A percentile compares a stretch with the other conserved stretches of the same genome.
phyloP scores from a whole-genome alignment of 2,329 filamentous ascomycete genomes.

The Ophiocordyceps camponoti-saundersi region DNA sequence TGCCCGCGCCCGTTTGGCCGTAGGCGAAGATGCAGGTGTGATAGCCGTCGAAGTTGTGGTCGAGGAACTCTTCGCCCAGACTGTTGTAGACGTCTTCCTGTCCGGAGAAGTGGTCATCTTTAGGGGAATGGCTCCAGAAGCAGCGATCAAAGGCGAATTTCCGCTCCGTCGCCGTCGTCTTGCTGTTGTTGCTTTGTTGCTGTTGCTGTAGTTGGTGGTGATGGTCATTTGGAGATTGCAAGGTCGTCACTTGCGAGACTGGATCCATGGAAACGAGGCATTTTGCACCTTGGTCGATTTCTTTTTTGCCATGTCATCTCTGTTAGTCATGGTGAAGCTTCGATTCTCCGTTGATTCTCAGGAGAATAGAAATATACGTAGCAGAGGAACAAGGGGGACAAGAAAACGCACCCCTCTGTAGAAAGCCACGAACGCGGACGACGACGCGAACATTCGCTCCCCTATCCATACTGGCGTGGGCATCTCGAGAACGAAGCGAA shows the following conservation, averaged over 20 bases:
- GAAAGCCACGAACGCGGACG: constrained; percentile 63
- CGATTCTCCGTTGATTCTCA: too few species aligned
- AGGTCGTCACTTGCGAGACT: too few species aligned
- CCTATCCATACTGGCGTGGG: constrained; percentile 39
- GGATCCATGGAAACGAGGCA: constrained; percentile 91
- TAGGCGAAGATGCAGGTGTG: constrained; percentile 99
- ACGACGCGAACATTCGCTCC: constrained; percentile 72
- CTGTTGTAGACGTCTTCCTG: constrained; percentile 91
- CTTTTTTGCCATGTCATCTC: constrained; percentile 27
- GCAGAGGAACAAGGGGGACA: not conserved
- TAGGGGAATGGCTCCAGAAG: constrained; percentile 82
- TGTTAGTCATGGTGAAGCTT: not conserved
- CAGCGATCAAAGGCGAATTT: constrained; percentile 93
- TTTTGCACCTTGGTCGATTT: constrained; percentile 61
- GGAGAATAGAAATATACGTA: too few species aligned
- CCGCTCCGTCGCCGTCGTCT: constrained; percentile 82
- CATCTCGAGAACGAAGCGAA: constrained; percentile 57
- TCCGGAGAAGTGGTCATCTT: constrained; percentile 71
- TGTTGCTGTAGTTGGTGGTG: too few species aligned
- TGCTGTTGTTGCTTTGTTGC: too few species aligned
- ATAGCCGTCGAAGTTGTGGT: constrained; percentile 98
- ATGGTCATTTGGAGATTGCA: constrained; percentile 20
- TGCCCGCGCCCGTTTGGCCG: constrained; percentile 91
- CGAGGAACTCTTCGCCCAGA: constrained; percentile 88
- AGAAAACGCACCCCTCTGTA: constrained; percentile 42